Base-by-base conservation (phyloP, 2,329 filamentous ascomycete genomes). In the Penicillium glabrum region DNA sequence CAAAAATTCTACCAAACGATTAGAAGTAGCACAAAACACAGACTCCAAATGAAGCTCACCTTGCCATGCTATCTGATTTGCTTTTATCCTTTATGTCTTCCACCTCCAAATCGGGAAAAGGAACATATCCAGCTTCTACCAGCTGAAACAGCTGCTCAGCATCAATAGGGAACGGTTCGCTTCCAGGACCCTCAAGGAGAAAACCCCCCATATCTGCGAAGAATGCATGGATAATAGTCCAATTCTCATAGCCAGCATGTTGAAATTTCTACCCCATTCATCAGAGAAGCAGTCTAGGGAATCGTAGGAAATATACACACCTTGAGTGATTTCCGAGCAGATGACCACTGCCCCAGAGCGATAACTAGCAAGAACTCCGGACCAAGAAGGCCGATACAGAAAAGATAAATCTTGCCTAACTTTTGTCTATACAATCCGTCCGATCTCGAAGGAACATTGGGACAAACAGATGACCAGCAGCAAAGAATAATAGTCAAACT, bases 401-500 rank as follows among this genome's bases (percentile, higher is more conserved):
- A 37, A 19, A 59, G 49, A 45, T 56, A 16, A 2, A 56, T 21
- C 21, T 59, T 59, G 21, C 39, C 45, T 27, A 24, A 13, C 4
- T 4, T 5, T 52, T 48, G 24, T 23, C 16, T 47, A 7, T 48
- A 48, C 24, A 7, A 3, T 2, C 45, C 14, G 23, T 48, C 44
- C 3, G 48, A 49, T 43, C 29, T 33, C 13, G 46, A n/a, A 27
- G 57, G 53, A n/a, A 53, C 31, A 47, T 56, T 59, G n/a, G 57
- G 57, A 59, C 27, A 59, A 24, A 56, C 57, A 41, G 57, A 53
- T 13, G 57, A 41, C 57, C 57, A 59, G 46, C 57, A 59, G 21
- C 53, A 59, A 14, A 59, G 53, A 6, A 29, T 13, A 14, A 59
- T 59, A 24, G 57, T 59, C 45, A 59, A 13, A 26, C 49, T 31